Conservation (phyloP, 1,284 basidiomycete species). For the Pseudozyma hubeiensis region DNA sequence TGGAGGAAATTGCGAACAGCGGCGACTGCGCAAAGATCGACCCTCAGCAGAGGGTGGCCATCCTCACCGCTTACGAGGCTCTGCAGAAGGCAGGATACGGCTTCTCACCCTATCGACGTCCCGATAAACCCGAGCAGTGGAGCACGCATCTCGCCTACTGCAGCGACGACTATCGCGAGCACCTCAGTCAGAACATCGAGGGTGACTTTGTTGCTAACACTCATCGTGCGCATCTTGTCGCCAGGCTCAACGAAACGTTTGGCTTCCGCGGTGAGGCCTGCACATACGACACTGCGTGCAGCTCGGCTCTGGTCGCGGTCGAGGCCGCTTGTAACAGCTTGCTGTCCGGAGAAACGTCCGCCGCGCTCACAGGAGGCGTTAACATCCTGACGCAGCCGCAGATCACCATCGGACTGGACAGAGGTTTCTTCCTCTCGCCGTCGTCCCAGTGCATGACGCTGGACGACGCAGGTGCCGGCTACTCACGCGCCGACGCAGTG, state of each 20-base stretch:
- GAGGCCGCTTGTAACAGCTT: slow-evolving; percentile 48
- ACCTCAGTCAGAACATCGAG: slow-evolving; percentile 44
- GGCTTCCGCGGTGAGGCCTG: slow-evolving; percentile 48
- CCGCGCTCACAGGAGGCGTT: slow-evolving; percentile 50
- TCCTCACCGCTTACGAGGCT: slow-evolving; percentile 36
- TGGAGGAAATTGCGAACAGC: slow-evolving; percentile 10
- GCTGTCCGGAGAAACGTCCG: slow-evolving; percentile 22
- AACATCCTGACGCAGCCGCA: slow-evolving; percentile 55
- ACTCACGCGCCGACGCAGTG: slow-evolving; percentile 50
- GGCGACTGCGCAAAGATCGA: slow-evolving; percentile 40
- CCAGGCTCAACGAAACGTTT: slow-evolving; percentile 32
- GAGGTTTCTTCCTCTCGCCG: slow-evolving; percentile 52
- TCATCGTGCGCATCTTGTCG: slow-evolving; percentile 43
- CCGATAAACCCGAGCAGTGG: slow-evolving; percentile 29
- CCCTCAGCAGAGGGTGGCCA: slow-evolving; percentile 49
- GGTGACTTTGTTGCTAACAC: slow-evolving; percentile 33
- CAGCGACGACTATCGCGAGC: slow-evolving; percentile 52
- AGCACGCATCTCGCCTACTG: slow-evolving; percentile 48
- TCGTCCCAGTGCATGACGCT: slow-evolving; percentile 54
- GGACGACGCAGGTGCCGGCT: slow-evolving; percentile 48
- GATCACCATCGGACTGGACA: slow-evolving; percentile 53
- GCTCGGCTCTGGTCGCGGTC: slow-evolving; percentile 50
- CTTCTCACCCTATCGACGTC: slow-evolving; percentile 24
- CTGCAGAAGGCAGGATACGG: slow-evolving; percentile 43
- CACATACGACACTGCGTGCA: slow-evolving; percentile 54